Percentiles rank a stretch among this genome's conserved stretches.
Evolutionary conservation across 2,329 filamentous ascomycete species (phyloP).

Genomic region (Penicillium sp.): DNA sequence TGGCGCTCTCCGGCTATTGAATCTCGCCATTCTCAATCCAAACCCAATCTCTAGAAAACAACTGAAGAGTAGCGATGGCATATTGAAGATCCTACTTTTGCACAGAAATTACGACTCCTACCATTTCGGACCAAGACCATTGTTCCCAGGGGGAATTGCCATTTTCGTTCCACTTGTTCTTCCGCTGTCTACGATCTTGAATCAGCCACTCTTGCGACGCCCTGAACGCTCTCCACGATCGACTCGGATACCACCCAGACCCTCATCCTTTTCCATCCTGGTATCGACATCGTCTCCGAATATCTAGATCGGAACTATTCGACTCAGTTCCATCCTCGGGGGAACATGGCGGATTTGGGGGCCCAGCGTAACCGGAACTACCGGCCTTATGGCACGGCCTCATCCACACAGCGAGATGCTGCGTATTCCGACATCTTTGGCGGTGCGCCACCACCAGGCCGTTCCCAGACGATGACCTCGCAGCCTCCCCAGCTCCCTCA

Average conservation of each 20-base stretch:
- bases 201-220: conserved; percentile 33
- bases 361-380: conserved; percentile 62
- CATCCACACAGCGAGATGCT: conserved; percentile 75
- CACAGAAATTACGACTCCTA: conserved; percentile 15
- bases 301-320: background rate
- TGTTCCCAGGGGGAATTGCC: conserved; percentile 11
- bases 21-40: conserved; percentile 16
- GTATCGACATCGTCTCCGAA: conserved; percentile 2
- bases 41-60: conserved; percentile 10
- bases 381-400: conserved; percentile 55
- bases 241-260: conserved; percentile 15
- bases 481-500: conserved; percentile 62
- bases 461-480: conserved; percentile 93
- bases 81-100: conserved; percentile 20
- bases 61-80: conserved; percentile 31
- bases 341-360: conserved; percentile 63
- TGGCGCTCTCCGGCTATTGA: conserved; percentile 34
- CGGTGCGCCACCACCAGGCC: conserved; percentile 76
- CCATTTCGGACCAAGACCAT: conserved; percentile 15
- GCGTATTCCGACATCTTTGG: conserved; percentile 97
- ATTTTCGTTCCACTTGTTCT: conserved; percentile 20
- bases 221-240: conserved; percentile 36
- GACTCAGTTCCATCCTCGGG: background rate
- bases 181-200: conserved; percentile 32
- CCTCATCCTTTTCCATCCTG: conserved; percentile 1